Base-by-base conservation (phyloP, 192 early-diverging fungal genomes). In the Coemansia sp. region DNA sequence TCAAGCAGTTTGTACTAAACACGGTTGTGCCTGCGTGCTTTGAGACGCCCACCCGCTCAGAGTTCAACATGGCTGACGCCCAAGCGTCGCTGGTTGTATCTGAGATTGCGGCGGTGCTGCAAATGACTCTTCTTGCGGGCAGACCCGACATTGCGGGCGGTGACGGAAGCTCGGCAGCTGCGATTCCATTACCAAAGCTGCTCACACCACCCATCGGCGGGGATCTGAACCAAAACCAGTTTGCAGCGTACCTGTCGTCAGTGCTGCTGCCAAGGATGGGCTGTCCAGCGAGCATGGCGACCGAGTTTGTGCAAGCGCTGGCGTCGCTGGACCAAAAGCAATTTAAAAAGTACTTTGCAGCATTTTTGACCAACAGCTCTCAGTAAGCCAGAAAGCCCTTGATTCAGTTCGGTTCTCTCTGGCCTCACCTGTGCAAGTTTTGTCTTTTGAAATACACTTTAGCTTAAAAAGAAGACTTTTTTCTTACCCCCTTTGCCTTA, bases 301-400 rank as follows among this genome's bases (percentile, higher is more conserved):
- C 88, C 36, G 87, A 90, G 71, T 96, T 93, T 69, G 86, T 87
- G 63, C 88, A 89, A 69, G 91, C 92, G 13, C 67, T 94, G 61
- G 86, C 86, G 60, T 87, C 89, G 65, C 75, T 87, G 61, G 87
- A 91, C 29, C 76, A 65, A 39, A 89, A 88, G 72, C 83, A 84
- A 61, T 89, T 93, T 64, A 89, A 87, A 70, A 90, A 90, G 72
- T 92, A 91, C 71, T 88, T 90, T 64, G 68, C 70, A 7, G 55
- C 70, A 39, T 82, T 82, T 48, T 42, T 82, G 32, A 59, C 71
- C 40, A 70, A 40, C 64, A 70, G 51, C 62, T 29, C 62, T 29
- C 39, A 44, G 65, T 41, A 17, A 17, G 39, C 11, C 15, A 59
- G 38, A 11, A 41, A 41, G 34, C 34, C 34, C 24, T 24, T 24